Conservation (phyloP, 1,284 basidiomycete genomes). For the Cutaneotrichosporon sp. region DNA sequence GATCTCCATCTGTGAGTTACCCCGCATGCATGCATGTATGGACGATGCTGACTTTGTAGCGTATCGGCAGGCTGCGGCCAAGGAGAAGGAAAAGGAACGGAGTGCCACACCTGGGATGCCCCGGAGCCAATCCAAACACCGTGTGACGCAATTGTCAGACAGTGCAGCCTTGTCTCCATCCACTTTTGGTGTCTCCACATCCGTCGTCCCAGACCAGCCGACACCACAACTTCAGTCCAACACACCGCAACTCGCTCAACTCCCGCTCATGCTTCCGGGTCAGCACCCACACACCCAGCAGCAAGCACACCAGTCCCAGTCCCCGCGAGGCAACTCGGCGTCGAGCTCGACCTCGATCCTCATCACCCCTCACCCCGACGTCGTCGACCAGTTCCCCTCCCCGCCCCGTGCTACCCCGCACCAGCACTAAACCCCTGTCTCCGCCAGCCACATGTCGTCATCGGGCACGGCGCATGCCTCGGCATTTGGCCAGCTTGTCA, state of each 20-base stretch:
- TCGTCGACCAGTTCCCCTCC: slow-evolving; percentile 5
- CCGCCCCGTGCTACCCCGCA: background rate
- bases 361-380: background rate
- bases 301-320: no score
- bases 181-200: slow-evolving; percentile 6
- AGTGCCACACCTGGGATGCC: slow-evolving; percentile 12
- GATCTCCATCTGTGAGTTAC: slow-evolving; percentile 17
- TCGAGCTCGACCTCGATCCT: slow-evolving; percentile 1
- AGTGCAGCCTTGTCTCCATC: slow-evolving; percentile 7
- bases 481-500: slow-evolving; percentile 58
- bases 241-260: background rate
- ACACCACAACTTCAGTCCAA: no score
- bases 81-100: background rate
- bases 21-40: slow-evolving; percentile 1
- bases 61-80: slow-evolving; percentile 5
- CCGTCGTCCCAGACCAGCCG: background rate
- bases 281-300: background rate
- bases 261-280: background rate
- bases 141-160: slow-evolving; percentile 1
- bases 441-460: background rate
- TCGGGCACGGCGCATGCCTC: slow-evolving; percentile 25
- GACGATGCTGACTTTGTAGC: slow-evolving; percentile 9
- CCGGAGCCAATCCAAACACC: slow-evolving; percentile 10
- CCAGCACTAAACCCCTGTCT: background rate
- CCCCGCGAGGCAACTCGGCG: no score